A percentile compares a stretch with the other conserved stretches of the same genome.
These are phyloP conservation scores for Elaeis guineensis DNA, from an alignment of 176 grass and related monocot species.

Conservation along the genomic window DNA sequence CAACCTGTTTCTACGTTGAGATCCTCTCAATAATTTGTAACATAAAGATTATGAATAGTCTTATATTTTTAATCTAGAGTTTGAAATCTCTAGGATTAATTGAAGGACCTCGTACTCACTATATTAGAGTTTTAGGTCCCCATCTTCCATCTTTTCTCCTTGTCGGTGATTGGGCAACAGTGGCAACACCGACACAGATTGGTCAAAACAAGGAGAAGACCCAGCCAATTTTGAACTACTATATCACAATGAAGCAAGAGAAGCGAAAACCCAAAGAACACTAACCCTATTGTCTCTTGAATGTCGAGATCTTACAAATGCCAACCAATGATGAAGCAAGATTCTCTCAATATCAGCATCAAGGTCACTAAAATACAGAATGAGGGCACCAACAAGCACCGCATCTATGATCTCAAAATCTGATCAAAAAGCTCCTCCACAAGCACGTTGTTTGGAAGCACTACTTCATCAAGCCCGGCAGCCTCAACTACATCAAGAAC, in stretches of 20 bases:
- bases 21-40: no score
- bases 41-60: no score
- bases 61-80: no score
- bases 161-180: neutral
- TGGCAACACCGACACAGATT: conserved; percentile 24
- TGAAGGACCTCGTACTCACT: no score
- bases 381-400: conserved; percentile 87
- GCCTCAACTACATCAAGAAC: conserved; percentile 59
- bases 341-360: conserved; percentile 82
- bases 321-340: conserved; percentile 73
- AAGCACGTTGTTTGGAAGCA: conserved; percentile 83
- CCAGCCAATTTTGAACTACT: conserved; percentile 90
- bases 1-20: no score
- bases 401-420: conserved; percentile 90
- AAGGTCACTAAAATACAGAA: conserved; percentile 93
- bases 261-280: conserved; percentile 88
- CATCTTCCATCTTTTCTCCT: no score
- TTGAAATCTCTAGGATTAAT: no score
- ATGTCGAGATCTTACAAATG: conserved; percentile 89
- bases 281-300: conserved; percentile 70
- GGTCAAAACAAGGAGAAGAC: conserved; percentile 93
- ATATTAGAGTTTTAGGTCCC: no score
- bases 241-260: conserved; percentile 97
- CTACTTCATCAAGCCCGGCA: conserved; percentile 70
- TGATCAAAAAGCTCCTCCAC: conserved; percentile 93